Percentiles rank a stretch among this genome's conserved stretches.
phyloP scores from a whole-genome alignment of 2,329 filamentous ascomycete species.

The Nemania diffusa region DNA sequence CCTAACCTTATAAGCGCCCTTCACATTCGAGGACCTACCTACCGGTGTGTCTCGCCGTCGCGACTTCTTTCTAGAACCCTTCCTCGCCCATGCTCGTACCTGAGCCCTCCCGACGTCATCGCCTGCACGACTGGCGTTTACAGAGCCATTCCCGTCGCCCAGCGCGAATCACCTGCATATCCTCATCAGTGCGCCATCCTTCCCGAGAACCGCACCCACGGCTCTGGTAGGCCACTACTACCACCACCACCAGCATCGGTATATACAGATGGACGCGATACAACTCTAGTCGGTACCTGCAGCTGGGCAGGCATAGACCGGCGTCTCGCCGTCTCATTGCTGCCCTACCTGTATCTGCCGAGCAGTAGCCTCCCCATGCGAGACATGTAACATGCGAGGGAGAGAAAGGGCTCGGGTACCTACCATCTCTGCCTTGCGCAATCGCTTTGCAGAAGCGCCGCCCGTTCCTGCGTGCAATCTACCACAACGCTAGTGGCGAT shows the following conservation, averaged over 20 bases:
- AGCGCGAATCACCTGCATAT: conserved; percentile 40
- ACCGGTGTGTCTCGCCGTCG: conserved; percentile 33
- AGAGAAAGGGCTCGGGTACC: no score
- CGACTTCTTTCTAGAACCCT: conserved; percentile 42
- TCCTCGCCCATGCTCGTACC: conserved; percentile 34
- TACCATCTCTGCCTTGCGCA: conserved; percentile 18
- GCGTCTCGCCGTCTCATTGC: conserved; percentile 43
- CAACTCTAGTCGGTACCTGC: conserved; percentile 35
- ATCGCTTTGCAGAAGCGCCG: conserved; percentile 42
- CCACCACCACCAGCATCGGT: conserved; percentile 26
- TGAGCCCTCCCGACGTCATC: conserved; percentile 34
- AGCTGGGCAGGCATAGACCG: conserved; percentile 37
- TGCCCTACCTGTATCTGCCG: conserved; percentile 11
- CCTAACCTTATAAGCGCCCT: conserved; percentile 40
- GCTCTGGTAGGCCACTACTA: conserved; percentile 41
- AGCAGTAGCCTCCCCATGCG: conserved; percentile 22
- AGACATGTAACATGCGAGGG: conserved; percentile 23
- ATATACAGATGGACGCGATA: conserved; percentile 22
- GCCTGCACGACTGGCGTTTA: conserved; percentile 39
- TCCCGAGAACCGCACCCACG: conserved; percentile 38
- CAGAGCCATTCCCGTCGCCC: conserved; percentile 34
- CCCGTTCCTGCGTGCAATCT: conserved; percentile 11
- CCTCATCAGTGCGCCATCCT: conserved; percentile 37
- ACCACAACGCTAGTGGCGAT: not conserved
- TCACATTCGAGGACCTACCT: not conserved